phyloP scores from a whole-genome alignment of 192 early-diverging fungal species.

The Piromyces finnis region DNA sequence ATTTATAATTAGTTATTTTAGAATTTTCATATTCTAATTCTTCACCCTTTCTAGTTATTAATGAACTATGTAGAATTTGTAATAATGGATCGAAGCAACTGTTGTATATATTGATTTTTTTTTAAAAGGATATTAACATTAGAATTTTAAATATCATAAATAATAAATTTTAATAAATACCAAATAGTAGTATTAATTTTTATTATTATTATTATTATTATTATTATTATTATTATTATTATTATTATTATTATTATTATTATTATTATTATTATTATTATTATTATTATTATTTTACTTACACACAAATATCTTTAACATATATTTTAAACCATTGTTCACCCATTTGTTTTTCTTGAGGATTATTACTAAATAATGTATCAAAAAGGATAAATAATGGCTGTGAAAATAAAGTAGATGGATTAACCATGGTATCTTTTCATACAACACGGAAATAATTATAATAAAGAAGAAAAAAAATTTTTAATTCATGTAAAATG shows the following conservation, averaged over 20 bases:
- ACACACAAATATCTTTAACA: slow-evolving; percentile 28
- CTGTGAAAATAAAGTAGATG: slow-evolving; percentile 19
- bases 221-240: no score
- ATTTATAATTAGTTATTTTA: slow-evolving; percentile 13
- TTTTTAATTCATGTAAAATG: no score
- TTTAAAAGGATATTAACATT: no score
- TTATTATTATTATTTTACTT: neutral
- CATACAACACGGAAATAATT: no score
- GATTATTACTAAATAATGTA: slow-evolving; percentile 28
- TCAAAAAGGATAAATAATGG: slow-evolving; percentile 68
- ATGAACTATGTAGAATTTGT: neutral
- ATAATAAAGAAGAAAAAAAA: no score
- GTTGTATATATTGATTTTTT: no score
- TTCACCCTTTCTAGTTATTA: neutral
- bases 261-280: neutral
- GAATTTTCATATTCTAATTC: neutral
- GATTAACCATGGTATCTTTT: neutral
- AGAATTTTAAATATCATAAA: no score
- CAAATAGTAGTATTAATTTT: no score
- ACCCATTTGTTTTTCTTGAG: slow-evolving; percentile 31
- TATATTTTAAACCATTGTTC: slow-evolving; percentile 55
- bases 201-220: no score
- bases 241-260: no score
- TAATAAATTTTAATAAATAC: no score
- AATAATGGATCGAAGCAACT: neutral